Evolutionary conservation across 202 grass and related monocot species (phyloP).

Genomic region (Dendrocalamus latiflorus): DNA sequence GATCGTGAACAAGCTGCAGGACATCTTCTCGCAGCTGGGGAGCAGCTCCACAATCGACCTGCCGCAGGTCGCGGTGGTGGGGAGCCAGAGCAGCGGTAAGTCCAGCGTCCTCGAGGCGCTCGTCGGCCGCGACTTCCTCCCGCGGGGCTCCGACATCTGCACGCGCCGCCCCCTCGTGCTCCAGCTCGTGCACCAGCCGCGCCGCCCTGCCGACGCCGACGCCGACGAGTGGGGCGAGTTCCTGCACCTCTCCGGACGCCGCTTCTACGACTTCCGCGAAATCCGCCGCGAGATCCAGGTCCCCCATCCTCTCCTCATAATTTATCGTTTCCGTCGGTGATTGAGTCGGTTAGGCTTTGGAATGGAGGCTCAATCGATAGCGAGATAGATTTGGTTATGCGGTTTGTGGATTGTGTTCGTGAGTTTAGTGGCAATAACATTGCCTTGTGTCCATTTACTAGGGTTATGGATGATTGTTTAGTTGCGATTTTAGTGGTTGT

Average conservation of each 20-base stretch:
- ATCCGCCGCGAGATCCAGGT: slow-evolving; percentile 95
- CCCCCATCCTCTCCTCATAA: background rate
- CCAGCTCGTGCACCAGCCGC: slow-evolving; percentile 73
- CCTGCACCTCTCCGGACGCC: slow-evolving; percentile 68
- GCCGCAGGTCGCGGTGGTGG: slow-evolving; percentile 85
- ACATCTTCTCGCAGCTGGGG: slow-evolving; percentile 90
- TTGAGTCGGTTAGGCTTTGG: background rate
- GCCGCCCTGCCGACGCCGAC: slow-evolving; percentile 38
- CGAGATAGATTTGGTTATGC: background rate
- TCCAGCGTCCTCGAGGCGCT: slow-evolving; percentile 97
- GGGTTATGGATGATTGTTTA: background rate
- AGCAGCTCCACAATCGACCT: slow-evolving; percentile 87
- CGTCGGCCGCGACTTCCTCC: slow-evolving; percentile 92
- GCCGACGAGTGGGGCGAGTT: slow-evolving; percentile 94
- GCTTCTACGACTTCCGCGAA: slow-evolving; percentile 77
- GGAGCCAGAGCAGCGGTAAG: slow-evolving; percentile 98
- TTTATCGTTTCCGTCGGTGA: background rate
- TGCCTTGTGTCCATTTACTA: background rate
- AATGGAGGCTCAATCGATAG: background rate
- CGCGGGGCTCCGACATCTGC: slow-evolving; percentile 91
- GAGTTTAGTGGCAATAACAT: background rate
- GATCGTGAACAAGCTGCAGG: slow-evolving; percentile 98
- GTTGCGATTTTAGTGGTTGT: background rate
- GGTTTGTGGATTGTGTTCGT: background rate
- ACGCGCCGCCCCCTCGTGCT: slow-evolving; percentile 89